A percentile compares a stretch with the other conserved stretches of the same genome.
phyloP scores from a whole-genome alignment of 108 stramenopile genomes.

The Nitzschia palea region DNA sequence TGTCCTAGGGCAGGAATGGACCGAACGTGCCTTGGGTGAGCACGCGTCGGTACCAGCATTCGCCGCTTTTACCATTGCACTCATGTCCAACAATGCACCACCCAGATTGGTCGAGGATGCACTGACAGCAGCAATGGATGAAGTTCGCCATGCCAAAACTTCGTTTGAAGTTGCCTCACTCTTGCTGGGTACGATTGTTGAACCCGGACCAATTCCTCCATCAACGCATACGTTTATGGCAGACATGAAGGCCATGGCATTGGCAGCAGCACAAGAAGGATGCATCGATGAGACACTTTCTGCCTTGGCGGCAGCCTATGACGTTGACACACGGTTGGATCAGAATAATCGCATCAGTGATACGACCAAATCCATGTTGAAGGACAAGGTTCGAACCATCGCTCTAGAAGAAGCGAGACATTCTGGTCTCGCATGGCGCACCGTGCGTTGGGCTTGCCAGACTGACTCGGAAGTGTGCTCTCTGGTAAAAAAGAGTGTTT shows the following conservation, averaged over 20 bases:
- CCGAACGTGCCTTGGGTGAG: slow-evolving; percentile 54
- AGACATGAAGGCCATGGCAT: slow-evolving; percentile 50
- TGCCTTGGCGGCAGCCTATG: slow-evolving; percentile 46
- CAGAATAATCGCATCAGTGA: slow-evolving; percentile 12
- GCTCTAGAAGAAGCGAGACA: slow-evolving; percentile 56
- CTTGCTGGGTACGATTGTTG: slow-evolving; percentile 41
- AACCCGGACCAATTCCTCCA: slow-evolving; percentile 48
- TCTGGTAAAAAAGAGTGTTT: slow-evolving; percentile 31
- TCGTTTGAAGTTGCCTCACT: slow-evolving; percentile 57
- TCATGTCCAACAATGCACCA: slow-evolving; percentile 64
- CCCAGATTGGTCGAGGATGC: slow-evolving; percentile 55
- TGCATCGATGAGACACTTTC: slow-evolving; percentile 64
- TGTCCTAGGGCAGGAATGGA: slow-evolving; percentile 48
- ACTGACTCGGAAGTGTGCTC: slow-evolving; percentile 41
- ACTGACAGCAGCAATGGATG: slow-evolving; percentile 55
- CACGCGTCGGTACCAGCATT: slow-evolving; percentile 68
- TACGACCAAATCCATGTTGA: slow-evolving; percentile 26
- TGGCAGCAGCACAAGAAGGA: slow-evolving; percentile 55
- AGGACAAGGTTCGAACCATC: slow-evolving; percentile 43
- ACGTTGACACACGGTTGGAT: slow-evolving; percentile 33
- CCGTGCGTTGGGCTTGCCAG: slow-evolving; percentile 50
- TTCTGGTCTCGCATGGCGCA: slow-evolving; percentile 62
- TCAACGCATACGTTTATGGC: slow-evolving; percentile 38
- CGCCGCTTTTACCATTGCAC: slow-evolving; percentile 59
- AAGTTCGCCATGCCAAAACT: slow-evolving; percentile 52